Evolutionary conservation across 1,284 basidiomycete species (phyloP), one percentile per base, ranked within the genome.

Genomic region (Naganishia cerealis): DNA sequence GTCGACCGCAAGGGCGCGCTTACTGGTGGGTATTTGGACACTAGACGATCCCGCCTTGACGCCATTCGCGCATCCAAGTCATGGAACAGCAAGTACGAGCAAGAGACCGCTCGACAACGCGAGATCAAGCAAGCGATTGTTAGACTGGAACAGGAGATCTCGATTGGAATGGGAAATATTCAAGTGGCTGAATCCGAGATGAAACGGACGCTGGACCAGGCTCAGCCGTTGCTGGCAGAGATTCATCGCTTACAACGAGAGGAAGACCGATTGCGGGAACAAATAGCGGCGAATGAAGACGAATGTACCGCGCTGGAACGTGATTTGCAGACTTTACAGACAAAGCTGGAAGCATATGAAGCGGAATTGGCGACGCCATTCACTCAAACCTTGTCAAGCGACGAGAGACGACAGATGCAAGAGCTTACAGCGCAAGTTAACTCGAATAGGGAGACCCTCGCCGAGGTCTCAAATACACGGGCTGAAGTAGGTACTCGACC

Each of bases 1-100:
- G 94, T 96, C 52, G 95, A 99, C 78, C 87, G 94, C 66, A 97
- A 95, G 78, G 96, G 96, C 73, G 88, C 94, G 0, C 81, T 99
- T 48, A 96, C 94, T 0, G 96, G 96, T 73, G 96, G 96, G 2
- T 99, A 91, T 81, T 92, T 98, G 79, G 95, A 99, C 79, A 85
- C 93, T 26, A 87, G 91, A 7, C 85, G 91, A 50, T 95, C 92
- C 6, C 87, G 95, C 12, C 87, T 99, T 52, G 94, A 98, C 75
- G 88, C 87, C 0, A 89, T 95, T 78, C 89, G 89, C 74, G 84
- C 83, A 54, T 87, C 94, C 54, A 87, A 88, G 72, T 85, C 83
- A 7, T 97, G 93, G 92, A 85, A 87, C 55, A 80, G 83, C 1
- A 90, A 89, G 74, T 88, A 86, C 72, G 87, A 90, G 46, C 81